Conservation (phyloP, 768 basidiomycete species). For the Hemileccinum rubropunctum region DNA sequence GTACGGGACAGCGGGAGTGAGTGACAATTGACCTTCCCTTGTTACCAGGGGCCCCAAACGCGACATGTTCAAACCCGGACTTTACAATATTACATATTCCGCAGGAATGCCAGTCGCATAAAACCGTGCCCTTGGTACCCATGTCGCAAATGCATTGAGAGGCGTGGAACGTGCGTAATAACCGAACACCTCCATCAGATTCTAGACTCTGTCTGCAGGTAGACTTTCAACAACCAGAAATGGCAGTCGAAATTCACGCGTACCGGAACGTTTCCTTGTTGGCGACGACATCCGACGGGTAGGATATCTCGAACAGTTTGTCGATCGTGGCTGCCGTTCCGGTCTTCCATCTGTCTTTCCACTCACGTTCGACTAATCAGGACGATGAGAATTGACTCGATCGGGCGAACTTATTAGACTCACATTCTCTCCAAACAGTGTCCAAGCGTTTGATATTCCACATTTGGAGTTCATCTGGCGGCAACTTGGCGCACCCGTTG, state of each 20-base stretch:
- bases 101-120: slow-evolving; percentile 62
- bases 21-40: slow-evolving; percentile 47
- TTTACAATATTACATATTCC: slow-evolving; percentile 61
- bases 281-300: slow-evolving; percentile 26
- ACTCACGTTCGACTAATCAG: slow-evolving; percentile 52
- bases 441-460: slow-evolving; percentile 47
- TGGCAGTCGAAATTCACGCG: slow-evolving; percentile 10
- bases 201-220: slow-evolving; percentile 30
- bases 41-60: slow-evolving; percentile 52
- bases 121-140: slow-evolving; percentile 46
- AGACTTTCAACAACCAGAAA: slow-evolving; percentile 4
- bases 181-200: slow-evolving; percentile 36
- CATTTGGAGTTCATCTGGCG: slow-evolving; percentile 41
- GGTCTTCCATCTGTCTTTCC: slow-evolving; percentile 39
- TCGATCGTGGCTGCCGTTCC: slow-evolving; percentile 41
- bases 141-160: slow-evolving; percentile 69
- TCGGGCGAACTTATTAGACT: slow-evolving; percentile 26
- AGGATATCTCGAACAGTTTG: slow-evolving; percentile 53
- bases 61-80: slow-evolving; percentile 55
- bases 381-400: slow-evolving; percentile 22
- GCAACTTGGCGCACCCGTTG: slow-evolving; percentile 47
- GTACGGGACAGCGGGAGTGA: background rate
- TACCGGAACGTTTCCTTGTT: slow-evolving; percentile 52
- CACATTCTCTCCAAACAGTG: slow-evolving; percentile 52
- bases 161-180: slow-evolving; percentile 60